Evolutionary conservation across 257 asterid genomes (phyloP).

Genomic region (Haberlea rhodopensis): DNA sequence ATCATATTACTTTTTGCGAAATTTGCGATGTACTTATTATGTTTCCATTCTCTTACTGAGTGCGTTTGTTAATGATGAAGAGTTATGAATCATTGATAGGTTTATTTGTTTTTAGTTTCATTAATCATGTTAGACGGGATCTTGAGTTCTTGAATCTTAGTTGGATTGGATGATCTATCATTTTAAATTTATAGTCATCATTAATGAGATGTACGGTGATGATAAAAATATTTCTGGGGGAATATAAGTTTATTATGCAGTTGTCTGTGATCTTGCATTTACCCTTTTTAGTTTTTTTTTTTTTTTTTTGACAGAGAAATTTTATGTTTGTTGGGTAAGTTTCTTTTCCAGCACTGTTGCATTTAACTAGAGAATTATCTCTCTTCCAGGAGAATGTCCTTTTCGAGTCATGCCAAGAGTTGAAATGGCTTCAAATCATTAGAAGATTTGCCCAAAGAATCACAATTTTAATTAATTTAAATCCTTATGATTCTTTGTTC

Average conservation of each 20-base stretch:
- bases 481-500: neutral
- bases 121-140: constrained; percentile 15
- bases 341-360: constrained; percentile 1
- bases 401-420: constrained; percentile 11
- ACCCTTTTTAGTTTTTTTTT: neutral
- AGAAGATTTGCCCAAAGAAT: too few species aligned
- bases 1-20: constrained; percentile 12
- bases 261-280: constrained; percentile 1
- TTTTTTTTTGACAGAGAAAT: neutral
- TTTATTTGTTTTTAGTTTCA: constrained; percentile 19
- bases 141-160: neutral
- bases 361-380: constrained; percentile 11
- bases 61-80: constrained; percentile 21
- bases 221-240: neutral
- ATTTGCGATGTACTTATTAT: constrained; percentile 24
- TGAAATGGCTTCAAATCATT: neutral
- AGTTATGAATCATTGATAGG: neutral
- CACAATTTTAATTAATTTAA: neutral
- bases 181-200: too few species aligned
- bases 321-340: neutral
- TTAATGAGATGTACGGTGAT: constrained; percentile 11
- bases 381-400: neutral
- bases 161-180: neutral
- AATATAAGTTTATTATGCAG: constrained; percentile 1
- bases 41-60: constrained; percentile 22